Evolutionary conservation across 208 protist genomes (phyloP).

Genomic region (Leishmania major): DNA sequence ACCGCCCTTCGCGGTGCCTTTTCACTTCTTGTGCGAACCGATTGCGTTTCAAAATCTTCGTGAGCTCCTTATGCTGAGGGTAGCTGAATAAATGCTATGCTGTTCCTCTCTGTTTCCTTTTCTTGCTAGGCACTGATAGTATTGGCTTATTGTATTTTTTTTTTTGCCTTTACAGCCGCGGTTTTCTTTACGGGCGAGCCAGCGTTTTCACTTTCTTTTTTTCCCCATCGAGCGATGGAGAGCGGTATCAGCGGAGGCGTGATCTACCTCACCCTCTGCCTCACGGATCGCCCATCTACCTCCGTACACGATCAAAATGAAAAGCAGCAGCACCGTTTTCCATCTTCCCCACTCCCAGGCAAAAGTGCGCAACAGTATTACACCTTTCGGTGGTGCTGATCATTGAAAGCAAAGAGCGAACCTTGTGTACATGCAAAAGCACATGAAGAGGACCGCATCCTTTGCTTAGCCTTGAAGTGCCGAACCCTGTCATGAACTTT

Average conservation of each 20-base stretch:
- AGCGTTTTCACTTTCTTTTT: conserved; percentile 2
- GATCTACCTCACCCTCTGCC: background rate
- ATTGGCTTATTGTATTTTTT: background rate
- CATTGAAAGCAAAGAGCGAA: background rate
- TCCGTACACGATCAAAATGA: background rate
- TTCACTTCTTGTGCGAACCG: background rate
- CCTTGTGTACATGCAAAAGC: background rate
- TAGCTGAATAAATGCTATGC: background rate
- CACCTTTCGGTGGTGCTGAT: background rate
- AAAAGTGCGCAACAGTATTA: background rate
- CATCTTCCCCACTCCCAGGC: background rate
- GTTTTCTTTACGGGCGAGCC: background rate
- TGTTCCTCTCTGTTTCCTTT: background rate
- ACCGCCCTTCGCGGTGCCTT: background rate
- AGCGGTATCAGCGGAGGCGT: background rate
- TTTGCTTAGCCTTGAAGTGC: background rate
- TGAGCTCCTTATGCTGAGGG: background rate
- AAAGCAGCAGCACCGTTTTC: background rate
- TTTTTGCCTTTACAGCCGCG: background rate
- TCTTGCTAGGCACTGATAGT: background rate
- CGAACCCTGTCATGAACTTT: background rate
- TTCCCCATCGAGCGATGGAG: background rate
- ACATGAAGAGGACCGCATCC: background rate
- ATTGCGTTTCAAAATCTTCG: background rate
- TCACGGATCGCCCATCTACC: background rate